phyloP scores from a whole-genome alignment of 1,284 basidiomycete species.

The Agroathelia rolfsii region DNA sequence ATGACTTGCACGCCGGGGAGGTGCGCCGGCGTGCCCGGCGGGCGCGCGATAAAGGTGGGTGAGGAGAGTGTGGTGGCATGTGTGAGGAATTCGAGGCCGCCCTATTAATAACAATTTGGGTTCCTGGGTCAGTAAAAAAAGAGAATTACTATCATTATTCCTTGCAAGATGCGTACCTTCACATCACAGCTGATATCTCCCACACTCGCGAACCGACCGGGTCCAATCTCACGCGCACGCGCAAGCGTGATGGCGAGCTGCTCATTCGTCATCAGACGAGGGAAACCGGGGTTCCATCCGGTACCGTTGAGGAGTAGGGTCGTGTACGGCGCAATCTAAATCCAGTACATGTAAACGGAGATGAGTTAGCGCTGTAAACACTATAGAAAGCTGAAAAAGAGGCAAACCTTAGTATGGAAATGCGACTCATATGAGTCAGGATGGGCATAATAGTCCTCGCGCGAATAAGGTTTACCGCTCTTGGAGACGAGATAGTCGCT shows the following conservation, averaged over 20 bases:
- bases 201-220: slow-evolving; percentile 54
- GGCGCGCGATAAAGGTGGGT: slow-evolving; percentile 57
- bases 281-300: slow-evolving; percentile 73
- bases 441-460: slow-evolving; percentile 61
- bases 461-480: slow-evolving; percentile 49
- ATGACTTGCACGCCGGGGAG: slow-evolving; percentile 65
- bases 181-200: slow-evolving; percentile 86
- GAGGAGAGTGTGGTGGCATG: slow-evolving; percentile 65
- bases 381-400: slow-evolving; percentile 2
- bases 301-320: slow-evolving; percentile 80
- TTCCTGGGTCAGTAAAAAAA: slow-evolving; percentile 5
- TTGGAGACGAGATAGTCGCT: slow-evolving; percentile 55
- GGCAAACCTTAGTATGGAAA: slow-evolving; percentile 57
- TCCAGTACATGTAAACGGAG: too few species aligned
- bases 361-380: too few species aligned
- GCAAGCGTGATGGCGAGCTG: slow-evolving; percentile 48
- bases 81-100: slow-evolving; percentile 77
- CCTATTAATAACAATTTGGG: too few species aligned
- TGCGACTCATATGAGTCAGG: slow-evolving; percentile 58
- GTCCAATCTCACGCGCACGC: slow-evolving; percentile 38
- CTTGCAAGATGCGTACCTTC: slow-evolving; percentile 41
- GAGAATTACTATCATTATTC: slow-evolving; percentile 5
- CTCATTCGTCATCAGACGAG: slow-evolving; percentile 65
- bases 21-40: slow-evolving; percentile 28
- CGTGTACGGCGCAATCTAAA: slow-evolving; percentile 75